Conservation (phyloP, 768 basidiomycete genomes). For the Tylopilus cervinicoccineus region DNA sequence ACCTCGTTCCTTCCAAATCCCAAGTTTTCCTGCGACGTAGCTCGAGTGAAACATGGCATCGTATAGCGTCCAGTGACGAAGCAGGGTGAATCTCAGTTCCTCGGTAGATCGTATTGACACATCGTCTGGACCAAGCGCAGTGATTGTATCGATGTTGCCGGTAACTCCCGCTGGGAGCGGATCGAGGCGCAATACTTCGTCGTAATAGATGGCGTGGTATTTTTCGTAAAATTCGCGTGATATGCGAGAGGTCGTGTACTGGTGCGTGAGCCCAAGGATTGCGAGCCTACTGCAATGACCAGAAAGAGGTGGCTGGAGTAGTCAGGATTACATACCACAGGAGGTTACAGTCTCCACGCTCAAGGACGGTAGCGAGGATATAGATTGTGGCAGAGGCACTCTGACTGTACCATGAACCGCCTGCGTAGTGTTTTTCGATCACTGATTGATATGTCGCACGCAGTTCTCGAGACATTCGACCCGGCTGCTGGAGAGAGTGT, state of each 20-base stretch:
- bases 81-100: constrained; percentile 91
- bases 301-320: not conserved
- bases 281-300: constrained; percentile 60
- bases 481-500: constrained; percentile 37
- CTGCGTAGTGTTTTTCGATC: constrained; percentile 77
- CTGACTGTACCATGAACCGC: constrained; percentile 86
- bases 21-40: constrained; percentile 91
- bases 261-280: constrained; percentile 89
- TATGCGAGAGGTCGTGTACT: constrained; percentile 86
- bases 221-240: constrained; percentile 82
- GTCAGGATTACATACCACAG: constrained; percentile 60
- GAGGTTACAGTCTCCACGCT: constrained; percentile 89
- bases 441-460: constrained; percentile 57
- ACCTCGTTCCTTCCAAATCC: constrained; percentile 95
- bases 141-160: constrained; percentile 39
- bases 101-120: constrained; percentile 75
- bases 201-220: constrained; percentile 74
- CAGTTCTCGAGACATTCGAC: constrained; percentile 66
- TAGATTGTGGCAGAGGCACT: constrained; percentile 88
- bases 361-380: constrained; percentile 83
- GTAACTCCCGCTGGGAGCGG: constrained; percentile 43
- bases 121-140: constrained; percentile 77
- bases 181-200: constrained; percentile 93
- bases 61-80: constrained; percentile 97
- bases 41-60: constrained; percentile 98